A percentile compares a stretch with the other conserved stretches of the same genome.
phyloP scores from a whole-genome alignment of 371 early-diverging fungal species.

The Ordospora pajunii region DNA sequence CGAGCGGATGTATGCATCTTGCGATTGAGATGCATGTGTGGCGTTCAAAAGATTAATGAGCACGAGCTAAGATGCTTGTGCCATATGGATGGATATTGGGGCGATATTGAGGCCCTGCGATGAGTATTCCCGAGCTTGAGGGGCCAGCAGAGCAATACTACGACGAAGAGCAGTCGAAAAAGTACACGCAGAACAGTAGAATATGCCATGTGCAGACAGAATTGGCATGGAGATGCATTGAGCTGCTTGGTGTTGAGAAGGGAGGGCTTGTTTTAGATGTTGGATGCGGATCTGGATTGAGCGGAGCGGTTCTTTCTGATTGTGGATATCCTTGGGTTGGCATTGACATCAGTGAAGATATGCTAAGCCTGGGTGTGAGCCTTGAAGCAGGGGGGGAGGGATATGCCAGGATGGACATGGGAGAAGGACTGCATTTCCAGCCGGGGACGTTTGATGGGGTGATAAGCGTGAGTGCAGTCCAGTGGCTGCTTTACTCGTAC shows the following conservation, averaged over 20 bases:
- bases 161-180: constrained; percentile 46
- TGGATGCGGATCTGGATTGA: constrained; percentile 87
- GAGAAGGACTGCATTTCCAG: constrained; percentile 80
- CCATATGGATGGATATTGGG: too few relatives aligned
- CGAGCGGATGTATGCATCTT: neutral
- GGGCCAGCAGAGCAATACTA: constrained; percentile 57
- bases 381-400: constrained; percentile 9
- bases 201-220: constrained; percentile 55
- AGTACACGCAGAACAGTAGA: constrained; percentile 56
- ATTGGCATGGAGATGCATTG: constrained; percentile 55
- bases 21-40: too few relatives aligned
- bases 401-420: constrained; percentile 71
- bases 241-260: constrained; percentile 45
- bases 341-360: constrained; percentile 79
- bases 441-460: constrained; percentile 93
- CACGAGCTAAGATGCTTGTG: neutral
- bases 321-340: constrained; percentile 87
- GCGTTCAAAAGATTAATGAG: neutral
- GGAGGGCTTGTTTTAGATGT: constrained; percentile 70
- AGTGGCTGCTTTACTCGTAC: constrained; percentile 96
- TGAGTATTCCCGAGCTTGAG: constrained; percentile 45
- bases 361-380: constrained; percentile 64
- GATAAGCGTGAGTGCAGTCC: constrained; percentile 89
- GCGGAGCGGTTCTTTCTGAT: constrained; percentile 82
- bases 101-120: neutral